Evolutionary conservation across 192 early-diverging fungal genomes (phyloP), one percentile per base, ranked within the genome.

Genomic region (Kickxella alabastrina): DNA sequence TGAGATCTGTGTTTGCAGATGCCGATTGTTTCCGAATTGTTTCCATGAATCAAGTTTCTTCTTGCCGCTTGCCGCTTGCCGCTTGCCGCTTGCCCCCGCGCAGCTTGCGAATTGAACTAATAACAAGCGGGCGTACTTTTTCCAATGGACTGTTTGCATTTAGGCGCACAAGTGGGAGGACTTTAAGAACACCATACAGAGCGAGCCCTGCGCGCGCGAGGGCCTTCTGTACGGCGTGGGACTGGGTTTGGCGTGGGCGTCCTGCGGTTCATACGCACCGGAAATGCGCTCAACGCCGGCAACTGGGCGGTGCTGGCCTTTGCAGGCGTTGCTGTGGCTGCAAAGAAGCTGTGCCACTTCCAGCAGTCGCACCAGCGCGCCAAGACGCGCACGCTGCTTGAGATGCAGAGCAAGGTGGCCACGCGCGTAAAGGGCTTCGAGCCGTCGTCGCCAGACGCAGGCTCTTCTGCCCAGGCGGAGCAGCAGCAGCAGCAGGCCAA

Each of bases 151-250:
- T 32, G 6, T 42, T 39, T 24, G 31, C 39, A 15, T 60, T 56
- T 75, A 75, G 72, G 72, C 72, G 10, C 72, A 75, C 45, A 40
- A 39, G 0, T 44, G 59, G 15, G 44, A 48, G 9, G 57, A 59
- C 48, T 23, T 75, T 34, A 52, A 7, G 23, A 49, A 35, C 27
- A 40, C 56, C 22, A 24, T 66, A n/a, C 42, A 43, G 10, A 49
- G 24, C 9, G 56, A 59, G 49, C 65, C 72, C 17, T 75, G 72
- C 18, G 72, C 72, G 14, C 72, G 65, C 48, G 72, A 75, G 35
- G 72, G 72, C 12, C 42, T 62, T n/a, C 28, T 75, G 26, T 75
- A 75, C 43, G 72, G 72, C 31, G 50, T 66, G 8, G 65, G 58
- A 17, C 31, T 52, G 3, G 72, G 65, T 13, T 38, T 14, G 52